Evolutionary conservation across 2,329 filamentous ascomycete species (phyloP).

Genomic region (Clonostachys solani): DNA sequence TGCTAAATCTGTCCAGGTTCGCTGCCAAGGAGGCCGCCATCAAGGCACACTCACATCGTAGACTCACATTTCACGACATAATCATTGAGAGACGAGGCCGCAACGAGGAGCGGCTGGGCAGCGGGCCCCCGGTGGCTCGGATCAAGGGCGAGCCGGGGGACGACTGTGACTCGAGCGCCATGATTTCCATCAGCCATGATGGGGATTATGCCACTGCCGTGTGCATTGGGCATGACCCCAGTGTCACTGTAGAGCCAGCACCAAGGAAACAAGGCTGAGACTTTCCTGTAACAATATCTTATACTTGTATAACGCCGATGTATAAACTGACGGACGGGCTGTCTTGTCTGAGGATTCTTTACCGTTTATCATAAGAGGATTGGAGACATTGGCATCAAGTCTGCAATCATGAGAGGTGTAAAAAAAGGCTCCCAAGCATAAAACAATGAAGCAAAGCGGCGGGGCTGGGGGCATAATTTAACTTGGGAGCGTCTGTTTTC

Average conservation of each 20-base stretch:
- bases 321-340: no score
- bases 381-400: no score
- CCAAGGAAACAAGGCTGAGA: no score
- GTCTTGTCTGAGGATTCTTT: no score
- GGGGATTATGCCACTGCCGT: constrained; percentile 73
- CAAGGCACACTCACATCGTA: constrained; percentile 62
- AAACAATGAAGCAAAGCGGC: no score
- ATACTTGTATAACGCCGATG: no score
- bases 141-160: constrained; percentile 22
- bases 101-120: constrained; percentile 16
- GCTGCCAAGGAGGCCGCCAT: constrained; percentile 73
- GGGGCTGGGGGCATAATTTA: no score
- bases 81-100: constrained; percentile 25
- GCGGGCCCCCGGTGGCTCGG: constrained; percentile 39
- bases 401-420: no score
- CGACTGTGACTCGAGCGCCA: constrained; percentile 48
- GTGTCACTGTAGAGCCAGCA: neutral
- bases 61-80: constrained; percentile 60
- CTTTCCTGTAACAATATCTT: no score
- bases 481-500: no score
- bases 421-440: no score
- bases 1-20: constrained; percentile 40
- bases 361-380: no score
- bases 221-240: constrained; percentile 44
- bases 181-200: constrained; percentile 84